Conservation (phyloP, 2,329 filamentous ascomycete genomes). For the Verticillium alfalfae region DNA sequence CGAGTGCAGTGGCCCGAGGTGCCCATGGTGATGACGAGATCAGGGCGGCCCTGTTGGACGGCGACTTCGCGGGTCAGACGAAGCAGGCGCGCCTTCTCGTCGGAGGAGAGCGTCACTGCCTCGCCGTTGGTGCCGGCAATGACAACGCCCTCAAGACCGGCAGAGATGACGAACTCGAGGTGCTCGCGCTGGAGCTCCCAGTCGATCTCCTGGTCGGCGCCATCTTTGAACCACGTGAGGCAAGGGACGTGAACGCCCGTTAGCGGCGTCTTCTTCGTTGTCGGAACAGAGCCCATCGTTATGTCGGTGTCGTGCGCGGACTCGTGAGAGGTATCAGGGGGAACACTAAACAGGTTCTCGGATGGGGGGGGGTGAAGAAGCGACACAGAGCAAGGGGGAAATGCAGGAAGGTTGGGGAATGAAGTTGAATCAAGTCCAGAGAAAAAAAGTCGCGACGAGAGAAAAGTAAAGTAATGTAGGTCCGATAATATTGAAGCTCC, state of each 20-base stretch:
- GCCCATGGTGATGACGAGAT: conserved; percentile 61
- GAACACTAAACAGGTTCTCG: not conserved
- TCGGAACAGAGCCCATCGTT: conserved; percentile 20
- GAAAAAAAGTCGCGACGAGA: not conserved
- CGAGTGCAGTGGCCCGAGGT: conserved; percentile 61
- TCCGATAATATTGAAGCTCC: not conserved
- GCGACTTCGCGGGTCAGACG: conserved; percentile 55
- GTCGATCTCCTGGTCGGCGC: conserved; percentile 45
- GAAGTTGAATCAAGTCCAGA: not conserved
- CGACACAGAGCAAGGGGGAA: not conserved
- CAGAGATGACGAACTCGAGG: conserved; percentile 46
- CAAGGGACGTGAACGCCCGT: conserved; percentile 51
- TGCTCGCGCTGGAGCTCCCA: conserved; percentile 49
- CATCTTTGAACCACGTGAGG: conserved; percentile 47
- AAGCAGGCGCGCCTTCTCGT: conserved; percentile 59
- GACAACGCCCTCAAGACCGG: conserved; percentile 53
- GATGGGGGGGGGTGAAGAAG: not conserved
- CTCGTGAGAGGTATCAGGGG: not conserved
- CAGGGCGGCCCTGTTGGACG: conserved; percentile 45
- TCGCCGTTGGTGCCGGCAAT: conserved; percentile 71
- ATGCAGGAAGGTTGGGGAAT: not conserved
- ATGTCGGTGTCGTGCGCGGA: not conserved
- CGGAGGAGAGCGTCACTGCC: conserved; percentile 61
- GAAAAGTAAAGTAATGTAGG: not conserved
- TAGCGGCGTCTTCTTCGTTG: conserved; percentile 28